Evolutionary conservation across 108 stramenopile species (phyloP).

Genomic region (Cylindrotheca closterium): DNA sequence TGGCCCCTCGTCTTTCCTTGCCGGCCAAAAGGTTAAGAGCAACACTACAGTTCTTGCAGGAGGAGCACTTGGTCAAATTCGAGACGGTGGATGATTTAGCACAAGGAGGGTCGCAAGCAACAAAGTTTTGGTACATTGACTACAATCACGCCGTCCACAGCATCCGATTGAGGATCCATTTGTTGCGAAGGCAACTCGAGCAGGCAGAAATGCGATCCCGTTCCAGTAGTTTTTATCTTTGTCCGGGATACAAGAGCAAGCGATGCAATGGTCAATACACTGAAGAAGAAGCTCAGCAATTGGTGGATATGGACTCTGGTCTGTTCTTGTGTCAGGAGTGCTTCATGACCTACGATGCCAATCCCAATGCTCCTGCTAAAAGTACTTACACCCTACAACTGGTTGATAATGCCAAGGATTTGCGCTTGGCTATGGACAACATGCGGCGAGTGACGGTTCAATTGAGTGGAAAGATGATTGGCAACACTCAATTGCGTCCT

Average conservation of each 20-base stretch:
- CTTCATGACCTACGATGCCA: constrained; percentile 50
- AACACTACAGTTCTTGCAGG: constrained; percentile 78
- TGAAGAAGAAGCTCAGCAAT: constrained; percentile 81
- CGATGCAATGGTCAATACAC: constrained; percentile 86
- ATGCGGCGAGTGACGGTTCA: constrained; percentile 79
- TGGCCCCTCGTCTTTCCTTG: constrained; percentile 71
- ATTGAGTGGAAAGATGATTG: constrained; percentile 71
- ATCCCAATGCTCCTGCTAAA: constrained; percentile 65
- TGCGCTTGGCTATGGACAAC: constrained; percentile 75
- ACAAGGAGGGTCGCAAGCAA: constrained; percentile 81
- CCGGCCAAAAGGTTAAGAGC: constrained; percentile 76
- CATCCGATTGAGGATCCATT: constrained; percentile 77
- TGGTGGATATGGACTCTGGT: constrained; percentile 74
- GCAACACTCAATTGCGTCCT: constrained; percentile 60
- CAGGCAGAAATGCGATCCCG: constrained; percentile 68
- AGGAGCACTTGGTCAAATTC: constrained; percentile 80
- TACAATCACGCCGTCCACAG: constrained; percentile 82
- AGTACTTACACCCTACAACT: constrained; percentile 71
- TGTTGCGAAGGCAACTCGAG: constrained; percentile 72
- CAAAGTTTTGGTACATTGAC: constrained; percentile 87
- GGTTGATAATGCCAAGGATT: constrained; percentile 77
- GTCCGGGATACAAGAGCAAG: constrained; percentile 72
- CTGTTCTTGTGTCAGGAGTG: constrained; percentile 87
- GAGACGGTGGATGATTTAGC: constrained; percentile 89
- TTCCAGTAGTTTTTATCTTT: constrained; percentile 73